Conservation (phyloP, 768 basidiomycete species). For the Nidula microcarpa region DNA sequence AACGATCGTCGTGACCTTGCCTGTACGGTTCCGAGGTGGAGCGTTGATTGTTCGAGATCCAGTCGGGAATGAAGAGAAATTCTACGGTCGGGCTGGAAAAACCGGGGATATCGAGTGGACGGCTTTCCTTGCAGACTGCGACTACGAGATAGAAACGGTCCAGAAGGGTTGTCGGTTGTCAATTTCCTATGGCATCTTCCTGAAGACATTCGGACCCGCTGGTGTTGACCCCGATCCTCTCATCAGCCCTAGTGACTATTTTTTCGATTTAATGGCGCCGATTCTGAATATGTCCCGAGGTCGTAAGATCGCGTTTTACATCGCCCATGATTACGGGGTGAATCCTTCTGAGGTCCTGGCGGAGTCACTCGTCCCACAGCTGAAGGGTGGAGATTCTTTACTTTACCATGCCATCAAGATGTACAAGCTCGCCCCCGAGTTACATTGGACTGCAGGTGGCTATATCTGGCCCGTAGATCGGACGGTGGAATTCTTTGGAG, state of each 20-base stretch:
- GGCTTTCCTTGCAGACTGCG: conserved; percentile 71
- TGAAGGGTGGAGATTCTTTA: conserved; percentile 75
- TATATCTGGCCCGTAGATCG: conserved; percentile 78
- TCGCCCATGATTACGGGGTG: conserved; percentile 64
- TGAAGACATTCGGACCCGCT: conserved; percentile 62
- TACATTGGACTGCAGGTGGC: conserved; percentile 81
- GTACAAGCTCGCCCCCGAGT: conserved; percentile 69
- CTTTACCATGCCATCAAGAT: conserved; percentile 75
- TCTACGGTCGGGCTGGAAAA: conserved; percentile 58
- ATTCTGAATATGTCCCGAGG: conserved; percentile 72
- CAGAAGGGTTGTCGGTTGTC: conserved; percentile 67
- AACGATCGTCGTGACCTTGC: conserved; percentile 70
- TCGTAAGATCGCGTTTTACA: conserved; percentile 68
- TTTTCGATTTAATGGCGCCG: conserved; percentile 69
- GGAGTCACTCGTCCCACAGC: conserved; percentile 69
- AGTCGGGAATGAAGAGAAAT: conserved; percentile 58
- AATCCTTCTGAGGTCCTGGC: conserved; percentile 70
- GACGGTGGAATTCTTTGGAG: conserved; percentile 58
- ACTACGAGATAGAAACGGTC: conserved; percentile 70
- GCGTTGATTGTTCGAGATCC: conserved; percentile 53
- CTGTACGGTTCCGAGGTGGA: conserved; percentile 73
- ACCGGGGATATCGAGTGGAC: conserved; percentile 74
- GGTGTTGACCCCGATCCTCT: conserved; percentile 54
- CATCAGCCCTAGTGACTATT: conserved; percentile 68
- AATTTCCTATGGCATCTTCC: conserved; percentile 68